phyloP scores from a whole-genome alignment of 1,139 yeast species.

The Candida frijolesensis region DNA sequence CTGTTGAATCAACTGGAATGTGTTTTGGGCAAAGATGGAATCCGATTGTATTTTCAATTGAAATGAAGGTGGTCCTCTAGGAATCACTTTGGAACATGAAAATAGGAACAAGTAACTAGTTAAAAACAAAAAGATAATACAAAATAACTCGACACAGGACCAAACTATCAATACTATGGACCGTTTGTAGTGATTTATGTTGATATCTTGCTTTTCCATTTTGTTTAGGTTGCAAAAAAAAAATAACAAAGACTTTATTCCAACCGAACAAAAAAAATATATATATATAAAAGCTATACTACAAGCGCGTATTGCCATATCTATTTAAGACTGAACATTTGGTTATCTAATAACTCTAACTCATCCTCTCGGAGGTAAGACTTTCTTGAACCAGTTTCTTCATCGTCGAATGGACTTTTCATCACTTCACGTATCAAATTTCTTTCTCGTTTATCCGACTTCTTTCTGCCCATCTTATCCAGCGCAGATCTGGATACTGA shows the following conservation, averaged over 20 bases:
- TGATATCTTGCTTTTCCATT: constrained; percentile 1
- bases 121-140: not conserved
- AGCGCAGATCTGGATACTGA: constrained; percentile 8
- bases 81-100: constrained; percentile 7
- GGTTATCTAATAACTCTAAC: constrained; percentile 26
- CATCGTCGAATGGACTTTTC: constrained; percentile 5
- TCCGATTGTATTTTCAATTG: constrained; percentile 11
- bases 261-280: not conserved
- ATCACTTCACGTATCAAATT: constrained; percentile 6
- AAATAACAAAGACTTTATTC: not conserved
- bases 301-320: not conserved
- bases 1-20: constrained; percentile 26
- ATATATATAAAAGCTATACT: not conserved
- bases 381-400: constrained; percentile 9
- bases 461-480: not conserved
- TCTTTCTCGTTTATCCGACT: constrained; percentile 4
- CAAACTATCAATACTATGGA: constrained; percentile 2
- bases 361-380: constrained; percentile 35
- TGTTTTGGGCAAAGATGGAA: constrained; percentile 12
- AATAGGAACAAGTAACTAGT: constrained; percentile 4
- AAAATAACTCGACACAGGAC: not conserved
- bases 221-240: constrained; percentile 5
- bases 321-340: constrained; percentile 10
- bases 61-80: constrained; percentile 8
- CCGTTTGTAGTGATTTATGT: not conserved